A percentile compares a stretch with the other conserved stretches of the same genome.
phyloP scores from a whole-genome alignment of 352 stramenopile species.

The Phytophthora sp. region DNA sequence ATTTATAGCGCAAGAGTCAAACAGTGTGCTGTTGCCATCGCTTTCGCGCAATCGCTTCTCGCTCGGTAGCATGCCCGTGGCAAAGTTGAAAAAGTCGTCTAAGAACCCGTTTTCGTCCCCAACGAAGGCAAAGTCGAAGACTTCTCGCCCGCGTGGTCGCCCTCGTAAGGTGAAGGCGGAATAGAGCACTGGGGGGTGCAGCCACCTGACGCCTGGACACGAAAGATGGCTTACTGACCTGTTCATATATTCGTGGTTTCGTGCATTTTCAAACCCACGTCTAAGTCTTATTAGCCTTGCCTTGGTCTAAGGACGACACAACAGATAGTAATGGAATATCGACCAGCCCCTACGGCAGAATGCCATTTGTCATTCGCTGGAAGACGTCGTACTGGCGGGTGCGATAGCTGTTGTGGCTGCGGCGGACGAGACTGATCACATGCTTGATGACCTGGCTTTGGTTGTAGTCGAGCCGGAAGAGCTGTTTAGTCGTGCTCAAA shows the following conservation, averaged over 20 bases:
- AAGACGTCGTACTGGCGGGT: constrained; percentile 92
- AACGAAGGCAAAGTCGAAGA: constrained; percentile 29
- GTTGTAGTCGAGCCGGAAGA: constrained; percentile 83
- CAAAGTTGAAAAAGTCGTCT: constrained; percentile 80
- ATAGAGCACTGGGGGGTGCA: constrained; percentile 5
- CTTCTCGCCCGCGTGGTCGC: constrained; percentile 24
- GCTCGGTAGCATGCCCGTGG: constrained; percentile 75
- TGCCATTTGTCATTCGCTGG: constrained; percentile 93
- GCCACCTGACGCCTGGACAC: neutral
- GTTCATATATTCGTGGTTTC: constrained; percentile 24
- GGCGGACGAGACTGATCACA: constrained; percentile 88
- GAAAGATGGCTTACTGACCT: constrained; percentile 6
- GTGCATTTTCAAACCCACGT: neutral
- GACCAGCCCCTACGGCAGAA: constrained; percentile 59
- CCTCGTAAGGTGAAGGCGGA: constrained; percentile 40
- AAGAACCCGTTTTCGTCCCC: constrained; percentile 78
- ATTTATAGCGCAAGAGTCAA: constrained; percentile 51
- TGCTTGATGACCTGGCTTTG: constrained; percentile 91
- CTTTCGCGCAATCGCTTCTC: constrained; percentile 80
- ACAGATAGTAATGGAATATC: neutral
- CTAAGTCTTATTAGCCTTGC: neutral
- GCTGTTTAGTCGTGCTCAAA: constrained; percentile 73
- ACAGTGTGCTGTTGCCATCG: constrained; percentile 64
- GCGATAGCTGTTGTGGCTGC: constrained; percentile 91
- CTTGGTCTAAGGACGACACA: constrained; percentile 7